Percentiles rank a stretch among this genome's conserved stretches.
phyloP scores from a whole-genome alignment of 257 asterid genomes.

The Anisodus acutangulus region DNA sequence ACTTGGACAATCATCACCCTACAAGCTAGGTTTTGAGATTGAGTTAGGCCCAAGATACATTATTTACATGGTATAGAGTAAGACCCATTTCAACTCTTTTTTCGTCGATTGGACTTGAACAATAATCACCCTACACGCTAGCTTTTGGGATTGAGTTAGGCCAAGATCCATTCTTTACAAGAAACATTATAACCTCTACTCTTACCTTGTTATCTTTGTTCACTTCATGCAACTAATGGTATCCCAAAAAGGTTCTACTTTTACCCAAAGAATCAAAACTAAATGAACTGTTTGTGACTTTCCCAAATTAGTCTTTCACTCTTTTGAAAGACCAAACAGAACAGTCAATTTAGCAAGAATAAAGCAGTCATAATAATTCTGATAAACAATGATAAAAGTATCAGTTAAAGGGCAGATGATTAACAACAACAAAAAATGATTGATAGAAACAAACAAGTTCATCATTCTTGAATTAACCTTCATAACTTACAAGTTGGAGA shows the following conservation, averaged over 20 bases:
- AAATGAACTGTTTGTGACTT: neutral
- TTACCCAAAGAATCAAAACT: neutral
- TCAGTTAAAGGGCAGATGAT: neutral
- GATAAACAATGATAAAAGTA: neutral
- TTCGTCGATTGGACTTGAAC: too few relatives aligned
- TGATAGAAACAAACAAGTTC: neutral
- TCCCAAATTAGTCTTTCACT: neutral
- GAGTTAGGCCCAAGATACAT: too few relatives aligned
- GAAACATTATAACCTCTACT: neutral
- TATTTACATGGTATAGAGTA: too few relatives aligned
- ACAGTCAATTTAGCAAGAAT: neutral
- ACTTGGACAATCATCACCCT: too few relatives aligned
- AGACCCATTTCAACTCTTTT: too few relatives aligned
- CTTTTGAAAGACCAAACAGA: neutral
- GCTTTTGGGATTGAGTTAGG: too few relatives aligned
- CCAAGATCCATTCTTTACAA: too few relatives aligned
- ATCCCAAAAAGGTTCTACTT: neutral
- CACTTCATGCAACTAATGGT: neutral
- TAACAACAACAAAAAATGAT: neutral
- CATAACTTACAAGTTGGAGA: conserved; percentile 2
- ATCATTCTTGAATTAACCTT: neutral
- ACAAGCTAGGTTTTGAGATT: too few relatives aligned
- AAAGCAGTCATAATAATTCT: too few relatives aligned
- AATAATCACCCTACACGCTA: too few relatives aligned
- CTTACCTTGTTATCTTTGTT: neutral